Base-by-base conservation (phyloP, 78 protist genomes). In the Polysphondylium violaceum region DNA sequence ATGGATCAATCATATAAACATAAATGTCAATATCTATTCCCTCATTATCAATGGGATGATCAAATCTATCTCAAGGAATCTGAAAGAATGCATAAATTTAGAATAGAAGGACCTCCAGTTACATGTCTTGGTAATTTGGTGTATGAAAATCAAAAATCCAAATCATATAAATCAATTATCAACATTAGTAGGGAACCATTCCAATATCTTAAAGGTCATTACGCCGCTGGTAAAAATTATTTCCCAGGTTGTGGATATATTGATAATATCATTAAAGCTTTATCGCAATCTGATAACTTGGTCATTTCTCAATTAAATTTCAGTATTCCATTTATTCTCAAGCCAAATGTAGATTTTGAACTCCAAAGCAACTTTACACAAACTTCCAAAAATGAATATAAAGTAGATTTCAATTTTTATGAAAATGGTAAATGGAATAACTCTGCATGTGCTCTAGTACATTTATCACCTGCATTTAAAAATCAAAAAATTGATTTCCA, bases 221-320 rank as follows among this genome's bases (percentile, higher is more conserved):
- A 23, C 3, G 60, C 47, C 3, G 47, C 25, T 11, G 76, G 76
- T 3, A 71, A 71, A 71, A 23, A 47, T 14, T 67, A 35, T 47
- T 73, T 47, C 31, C 79, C 61, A 73, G 79, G 79, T 19, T 73
- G 67, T 53, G 79, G 79, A 19, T 73, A 73, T 47, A 73, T 73
- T 35, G 79, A 73, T 33, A 73, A 53, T 23, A 3, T 73, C 19
- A 27, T 41, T 6, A 53, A 73, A 1, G 21, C 16, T 0, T 73
- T 23, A 9, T 27, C 65, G n/a, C n/a, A n/a, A 73, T 25, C 16
- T 12, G 33, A 73, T n/a, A 50, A 73, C 53, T 35, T 73, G 19
- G 31, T 25, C 0, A 53, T 73, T 0, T 3, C 9, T 21, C 23
- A 53, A 12, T 17, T 73, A n/a, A 41, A 14, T 53, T 73, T 73